A percentile compares a stretch with the other conserved stretches of the same genome.
These are phyloP conservation scores for Phaeodactylum tricornutum DNA, from an alignment of 108 stramenopile species.

Conservation along the genomic window DNA sequence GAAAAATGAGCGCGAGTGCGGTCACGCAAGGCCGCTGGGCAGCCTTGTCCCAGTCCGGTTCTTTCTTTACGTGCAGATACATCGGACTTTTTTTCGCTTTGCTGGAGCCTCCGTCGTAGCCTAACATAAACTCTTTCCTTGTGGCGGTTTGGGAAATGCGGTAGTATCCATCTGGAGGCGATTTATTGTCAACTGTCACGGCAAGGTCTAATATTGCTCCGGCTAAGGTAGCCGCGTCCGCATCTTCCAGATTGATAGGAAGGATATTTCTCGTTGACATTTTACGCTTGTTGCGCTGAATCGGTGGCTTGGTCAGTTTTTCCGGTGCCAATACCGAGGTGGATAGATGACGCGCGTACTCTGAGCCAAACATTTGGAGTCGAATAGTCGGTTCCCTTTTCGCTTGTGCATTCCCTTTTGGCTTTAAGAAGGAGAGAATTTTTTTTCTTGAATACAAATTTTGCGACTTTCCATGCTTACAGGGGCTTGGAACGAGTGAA, in stretches of 20 bases:
- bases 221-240: constrained; percentile 30
- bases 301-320: constrained; percentile 8
- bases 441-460: background rate
- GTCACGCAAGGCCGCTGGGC: constrained; percentile 83
- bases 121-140: constrained; percentile 7
- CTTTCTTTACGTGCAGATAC: constrained; percentile 72
- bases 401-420: background rate
- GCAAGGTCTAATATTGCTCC: constrained; percentile 74
- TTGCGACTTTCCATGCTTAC: too few relatives aligned
- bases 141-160: constrained; percentile 40
- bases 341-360: constrained; percentile 74
- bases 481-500: too few relatives aligned
- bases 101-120: constrained; percentile 12
- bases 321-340: constrained; percentile 29
- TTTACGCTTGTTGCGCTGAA: constrained; percentile 1
- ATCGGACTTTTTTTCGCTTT: constrained; percentile 19
- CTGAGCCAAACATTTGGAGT: constrained; percentile 77
- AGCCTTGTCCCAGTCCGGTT: constrained; percentile 80
- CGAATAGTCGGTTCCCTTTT: background rate
- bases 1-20: constrained; percentile 67
- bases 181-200: constrained; percentile 45
- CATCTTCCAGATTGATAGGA: constrained; percentile 44
- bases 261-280: background rate
- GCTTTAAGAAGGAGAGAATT: background rate
- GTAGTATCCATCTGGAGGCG: constrained; percentile 74